Percentiles rank a stretch among this genome's conserved stretches.
Evolutionary conservation across 1,284 basidiomycete species (phyloP).

Genomic region (Austroboletus novae-zelandiae): DNA sequence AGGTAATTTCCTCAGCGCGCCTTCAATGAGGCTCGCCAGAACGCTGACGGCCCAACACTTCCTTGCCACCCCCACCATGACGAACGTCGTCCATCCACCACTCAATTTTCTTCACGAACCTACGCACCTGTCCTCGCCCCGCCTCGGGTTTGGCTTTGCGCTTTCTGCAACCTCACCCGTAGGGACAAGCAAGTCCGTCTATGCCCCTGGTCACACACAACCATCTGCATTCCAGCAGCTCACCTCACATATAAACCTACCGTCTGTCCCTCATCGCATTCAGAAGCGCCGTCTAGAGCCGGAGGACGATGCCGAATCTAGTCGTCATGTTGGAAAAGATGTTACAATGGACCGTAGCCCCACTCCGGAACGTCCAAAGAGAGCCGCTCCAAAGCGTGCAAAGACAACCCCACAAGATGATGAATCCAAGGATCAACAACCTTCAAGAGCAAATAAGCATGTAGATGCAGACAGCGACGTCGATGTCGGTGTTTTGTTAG

Average conservation of each 20-base stretch:
- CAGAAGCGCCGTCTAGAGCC: constrained; percentile 64
- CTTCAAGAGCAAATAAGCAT: constrained; percentile 47
- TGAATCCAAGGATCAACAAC: constrained; percentile 39
- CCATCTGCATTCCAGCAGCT: constrained; percentile 53
- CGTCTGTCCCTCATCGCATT: constrained; percentile 38
- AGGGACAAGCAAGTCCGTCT: constrained; percentile 35
- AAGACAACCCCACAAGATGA: constrained; percentile 44
- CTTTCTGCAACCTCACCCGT: constrained; percentile 43
- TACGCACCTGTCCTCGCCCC: constrained; percentile 60
- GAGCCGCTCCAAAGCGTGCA: constrained; percentile 63
- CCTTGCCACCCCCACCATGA: constrained; percentile 50
- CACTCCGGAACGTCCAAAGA: constrained; percentile 71
- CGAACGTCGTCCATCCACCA: constrained; percentile 66
- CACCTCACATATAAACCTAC: constrained; percentile 39
- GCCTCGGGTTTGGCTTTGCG: constrained; percentile 71
- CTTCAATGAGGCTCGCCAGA: constrained; percentile 16
- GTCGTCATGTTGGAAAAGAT: constrained; percentile 42
- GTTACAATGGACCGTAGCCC: constrained; percentile 79
- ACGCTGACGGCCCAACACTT: constrained; percentile 9
- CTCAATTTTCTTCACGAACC: constrained; percentile 62
- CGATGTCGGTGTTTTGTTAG: constrained; percentile 76
- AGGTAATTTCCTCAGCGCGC: constrained; percentile 15
- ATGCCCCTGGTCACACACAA: constrained; percentile 36
- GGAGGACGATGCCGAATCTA: constrained; percentile 51
- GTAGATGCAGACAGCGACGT: constrained; percentile 46